Evolutionary conservation across 2,329 filamentous ascomycete species (phyloP).

Genomic region (Pseudomassariella vexata): DNA sequence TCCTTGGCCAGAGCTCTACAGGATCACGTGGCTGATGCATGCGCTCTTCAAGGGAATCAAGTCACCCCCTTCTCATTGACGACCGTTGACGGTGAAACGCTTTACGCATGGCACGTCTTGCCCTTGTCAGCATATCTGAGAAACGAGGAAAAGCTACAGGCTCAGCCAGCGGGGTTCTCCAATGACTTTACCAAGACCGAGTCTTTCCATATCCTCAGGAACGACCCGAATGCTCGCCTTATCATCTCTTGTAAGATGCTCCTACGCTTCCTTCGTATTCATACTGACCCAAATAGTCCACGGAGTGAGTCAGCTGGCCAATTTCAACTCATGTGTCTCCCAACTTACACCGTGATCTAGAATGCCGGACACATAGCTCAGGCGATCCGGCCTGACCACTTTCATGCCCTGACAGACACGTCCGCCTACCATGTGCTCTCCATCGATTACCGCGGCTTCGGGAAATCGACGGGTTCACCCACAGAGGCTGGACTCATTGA

Average conservation of each 20-base stretch:
- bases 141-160: constrained; percentile 58
- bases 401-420: constrained; percentile 69
- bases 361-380: constrained; percentile 87
- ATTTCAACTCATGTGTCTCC: constrained; percentile 38
- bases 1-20: constrained; percentile 1
- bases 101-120: constrained; percentile 89
- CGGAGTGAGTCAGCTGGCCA: constrained; percentile 7
- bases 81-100: constrained; percentile 67
- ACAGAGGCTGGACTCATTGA: constrained; percentile 75
- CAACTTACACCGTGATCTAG: too few relatives aligned
- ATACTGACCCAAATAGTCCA: neutral
- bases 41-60: constrained; percentile 61
- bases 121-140: constrained; percentile 71
- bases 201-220: constrained; percentile 55
- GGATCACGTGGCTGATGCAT: constrained; percentile 9
- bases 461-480: constrained; percentile 71
- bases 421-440: constrained; percentile 77
- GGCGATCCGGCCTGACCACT: constrained; percentile 67
- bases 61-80: constrained; percentile 76
- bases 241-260: constrained; percentile 54
- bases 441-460: constrained; percentile 88
- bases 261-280: neutral
- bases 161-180: constrained; percentile 42
- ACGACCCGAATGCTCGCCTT: constrained; percentile 58
- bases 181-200: constrained; percentile 49